These are phyloP conservation scores for Pyricularia grisea DNA, from an alignment of 2,329 filamentous ascomycete genomes.

Conservation along the genomic window DNA sequence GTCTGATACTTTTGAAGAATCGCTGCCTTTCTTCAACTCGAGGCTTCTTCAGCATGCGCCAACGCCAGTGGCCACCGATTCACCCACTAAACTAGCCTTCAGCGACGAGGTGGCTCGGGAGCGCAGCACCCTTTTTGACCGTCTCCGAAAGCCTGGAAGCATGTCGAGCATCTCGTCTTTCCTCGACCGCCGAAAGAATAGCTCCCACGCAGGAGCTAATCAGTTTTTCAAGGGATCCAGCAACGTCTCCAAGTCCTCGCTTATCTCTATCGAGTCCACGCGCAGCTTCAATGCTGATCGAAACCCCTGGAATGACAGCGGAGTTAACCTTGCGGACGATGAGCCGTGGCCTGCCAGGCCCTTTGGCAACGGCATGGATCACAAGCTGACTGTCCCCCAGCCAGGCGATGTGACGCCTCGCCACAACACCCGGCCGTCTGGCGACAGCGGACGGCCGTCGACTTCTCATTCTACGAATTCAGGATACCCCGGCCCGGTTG, in stretches of 20 bases:
- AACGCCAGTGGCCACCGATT: constrained; percentile 65
- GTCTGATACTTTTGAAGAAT: constrained; percentile 97
- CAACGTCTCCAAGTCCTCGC: constrained; percentile 88
- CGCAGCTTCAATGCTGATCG: constrained; percentile 84
- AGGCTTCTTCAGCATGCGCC: constrained; percentile 93
- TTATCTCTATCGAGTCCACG: constrained; percentile 92
- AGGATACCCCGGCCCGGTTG: constrained; percentile 90
- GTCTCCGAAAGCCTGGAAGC: constrained; percentile 87
- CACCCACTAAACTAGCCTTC: constrained; percentile 78
- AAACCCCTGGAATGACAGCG: constrained; percentile 97
- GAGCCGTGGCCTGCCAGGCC: constrained; percentile 54
- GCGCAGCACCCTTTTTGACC: constrained; percentile 77
- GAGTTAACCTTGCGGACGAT: constrained; percentile 87
- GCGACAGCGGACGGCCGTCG: constrained; percentile 84
- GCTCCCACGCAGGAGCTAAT: constrained; percentile 69
- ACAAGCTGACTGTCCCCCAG: constrained; percentile 56
- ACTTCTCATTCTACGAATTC: constrained; percentile 93
- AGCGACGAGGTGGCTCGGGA: constrained; percentile 72
- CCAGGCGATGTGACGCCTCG: constrained; percentile 77
- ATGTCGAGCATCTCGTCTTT: constrained; percentile 96
- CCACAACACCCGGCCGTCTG: constrained; percentile 74
- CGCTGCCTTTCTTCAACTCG: constrained; percentile 91
- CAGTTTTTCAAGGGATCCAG: constrained; percentile 88
- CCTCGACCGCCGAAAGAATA: constrained; percentile 90
- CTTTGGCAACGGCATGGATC: constrained; percentile 55